Conservation (phyloP, 768 basidiomycete genomes). For the Mycena galericulata region DNA sequence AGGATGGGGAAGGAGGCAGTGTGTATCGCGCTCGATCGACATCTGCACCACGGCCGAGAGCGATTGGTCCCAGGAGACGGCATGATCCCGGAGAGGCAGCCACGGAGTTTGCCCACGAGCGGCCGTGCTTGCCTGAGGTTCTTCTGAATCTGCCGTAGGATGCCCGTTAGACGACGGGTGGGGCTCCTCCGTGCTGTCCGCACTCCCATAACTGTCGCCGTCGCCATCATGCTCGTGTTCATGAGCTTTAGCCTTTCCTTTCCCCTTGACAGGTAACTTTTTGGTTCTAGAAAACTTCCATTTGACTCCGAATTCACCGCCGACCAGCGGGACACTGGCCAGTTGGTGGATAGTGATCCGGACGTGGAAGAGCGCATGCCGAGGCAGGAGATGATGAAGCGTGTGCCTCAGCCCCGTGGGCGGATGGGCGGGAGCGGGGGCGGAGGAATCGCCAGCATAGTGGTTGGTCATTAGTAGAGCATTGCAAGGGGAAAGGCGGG, state of each 20-base stretch:
- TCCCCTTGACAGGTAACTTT: slow-evolving; percentile 37
- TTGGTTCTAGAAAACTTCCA: slow-evolving; percentile 79
- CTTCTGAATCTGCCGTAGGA: background rate
- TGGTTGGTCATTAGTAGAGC: slow-evolving; percentile 11
- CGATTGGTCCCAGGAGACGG: slow-evolving; percentile 69
- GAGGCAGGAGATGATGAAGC: slow-evolving; percentile 70
- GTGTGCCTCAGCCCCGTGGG: slow-evolving; percentile 59
- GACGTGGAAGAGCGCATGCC: slow-evolving; percentile 75
- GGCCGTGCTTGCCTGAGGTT: slow-evolving; percentile 43
- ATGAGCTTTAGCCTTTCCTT: slow-evolving; percentile 38
- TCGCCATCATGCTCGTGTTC: slow-evolving; percentile 22
- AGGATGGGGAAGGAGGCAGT: slow-evolving; percentile 65
- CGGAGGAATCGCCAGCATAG: background rate
- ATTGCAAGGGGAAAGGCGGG: background rate
- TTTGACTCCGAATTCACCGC: slow-evolving; percentile 74
- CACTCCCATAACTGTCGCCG: slow-evolving; percentile 20
- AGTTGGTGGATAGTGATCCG: slow-evolving; percentile 74
- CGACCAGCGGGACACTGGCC: slow-evolving; percentile 78
- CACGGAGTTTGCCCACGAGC: slow-evolving; percentile 73
- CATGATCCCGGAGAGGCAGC: slow-evolving; percentile 71
- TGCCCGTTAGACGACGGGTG: background rate
- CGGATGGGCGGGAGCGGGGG: slow-evolving; percentile 1
- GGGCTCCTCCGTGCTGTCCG: slow-evolving; percentile 24
- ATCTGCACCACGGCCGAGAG: slow-evolving; percentile 71
- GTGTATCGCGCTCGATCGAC: slow-evolving; percentile 65